These are phyloP conservation scores for Dictyostelium citrinum DNA, from an alignment of 78 protist species.

Conservation along the genomic window DNA sequence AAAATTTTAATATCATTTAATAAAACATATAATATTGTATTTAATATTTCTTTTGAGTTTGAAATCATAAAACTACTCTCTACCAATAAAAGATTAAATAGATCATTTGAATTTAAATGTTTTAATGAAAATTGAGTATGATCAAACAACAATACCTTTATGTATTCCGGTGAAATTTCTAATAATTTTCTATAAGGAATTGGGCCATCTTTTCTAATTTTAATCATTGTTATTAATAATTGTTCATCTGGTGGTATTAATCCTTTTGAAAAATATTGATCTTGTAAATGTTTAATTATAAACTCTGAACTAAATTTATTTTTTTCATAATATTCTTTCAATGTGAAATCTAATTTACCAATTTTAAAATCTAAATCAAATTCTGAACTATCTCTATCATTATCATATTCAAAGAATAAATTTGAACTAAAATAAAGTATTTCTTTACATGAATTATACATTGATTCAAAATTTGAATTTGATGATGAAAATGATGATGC, in stretches of 20 bases:
- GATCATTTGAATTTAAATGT: not conserved
- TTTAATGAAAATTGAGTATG: not conserved
- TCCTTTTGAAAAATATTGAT: not conserved
- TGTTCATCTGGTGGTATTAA: not conserved
- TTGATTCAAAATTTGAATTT: not conserved
- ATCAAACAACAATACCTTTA: not conserved
- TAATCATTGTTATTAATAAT: not conserved
- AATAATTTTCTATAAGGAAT: not conserved
- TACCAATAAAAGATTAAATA: not conserved
- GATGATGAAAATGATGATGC: not conserved
- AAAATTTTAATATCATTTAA: not conserved
- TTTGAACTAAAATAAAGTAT: not conserved
- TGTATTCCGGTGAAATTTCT: not conserved
- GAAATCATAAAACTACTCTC: not conserved
- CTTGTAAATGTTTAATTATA: not conserved
- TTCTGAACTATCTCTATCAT: not conserved
- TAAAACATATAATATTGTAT: not conserved
- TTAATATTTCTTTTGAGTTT: not conserved
- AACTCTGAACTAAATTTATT: not conserved
- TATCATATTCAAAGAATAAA: not conserved
- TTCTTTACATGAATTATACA: not conserved
- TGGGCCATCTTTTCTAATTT: not conserved
- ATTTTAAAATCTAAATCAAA: not conserved
- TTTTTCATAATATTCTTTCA: not conserved
- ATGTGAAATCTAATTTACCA: not conserved